Base-by-base conservation (phyloP, 2,329 filamentous ascomycete species). In the Ophiostoma angusticollis region DNA sequence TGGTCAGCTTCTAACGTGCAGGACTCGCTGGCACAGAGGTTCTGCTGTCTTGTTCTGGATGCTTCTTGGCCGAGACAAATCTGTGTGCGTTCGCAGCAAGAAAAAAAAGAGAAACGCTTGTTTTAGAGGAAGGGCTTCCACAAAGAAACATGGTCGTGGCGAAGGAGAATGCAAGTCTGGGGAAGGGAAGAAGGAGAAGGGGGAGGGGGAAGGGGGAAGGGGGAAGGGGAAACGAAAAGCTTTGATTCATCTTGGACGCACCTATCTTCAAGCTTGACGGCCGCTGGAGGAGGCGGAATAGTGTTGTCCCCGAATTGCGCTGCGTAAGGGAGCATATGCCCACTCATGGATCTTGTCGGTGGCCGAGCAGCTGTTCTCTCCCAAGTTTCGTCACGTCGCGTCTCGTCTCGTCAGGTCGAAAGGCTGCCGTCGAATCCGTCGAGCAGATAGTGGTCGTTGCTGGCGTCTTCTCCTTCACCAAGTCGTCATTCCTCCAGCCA, bases 281-380 rank as follows among this genome's bases (percentile, higher is more conserved):
- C 30, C 13, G 31, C 31, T 37, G 31, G 41, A 17, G 37, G 29
- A 32, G 39, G 39, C 19, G 41, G 37, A 33, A 45, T 39, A 18
- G 40, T 39, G 37, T 45, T 36, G 21, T 40, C 42, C 35, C 41
- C 44, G 23, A 44, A 47, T 18, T 45, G 41, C 28, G 40, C 25
- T 28, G 42, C 16, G 34, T 47, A 47, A 12, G 39, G 27, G 27
- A 41, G 39, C 13, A 44, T 27, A 31, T 44, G 44, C 31, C 39
- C 41, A 33, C 41, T 47, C 46, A 48, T 48, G 42, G 35, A 35
- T n/a, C n/a, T n/a, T 35, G 39, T 37, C 36, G 28, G 23, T 40
- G 29, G 33, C 14, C 29, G 34, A 31, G 23, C 36, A 38, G 29
- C 13, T n/a, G n/a, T n/a, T n/a, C n/a, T n/a, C n/a, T n/a, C n/a